phyloP scores from a whole-genome alignment of 345 rosid genomes.

The Cochlearia excelsa region DNA sequence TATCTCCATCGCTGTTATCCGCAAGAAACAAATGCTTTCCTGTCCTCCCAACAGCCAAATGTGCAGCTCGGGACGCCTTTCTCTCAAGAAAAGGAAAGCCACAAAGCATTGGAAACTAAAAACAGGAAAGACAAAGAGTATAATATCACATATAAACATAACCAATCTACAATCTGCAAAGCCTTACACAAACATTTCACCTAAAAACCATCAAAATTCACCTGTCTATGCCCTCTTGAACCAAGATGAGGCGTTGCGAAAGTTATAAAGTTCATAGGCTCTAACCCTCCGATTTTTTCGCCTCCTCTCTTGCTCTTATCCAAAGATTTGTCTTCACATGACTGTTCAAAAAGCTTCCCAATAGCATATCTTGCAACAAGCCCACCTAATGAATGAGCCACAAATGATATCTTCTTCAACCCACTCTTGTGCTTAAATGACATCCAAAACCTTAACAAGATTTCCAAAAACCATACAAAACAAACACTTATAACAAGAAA shows the following conservation, averaged over 20 bases:
- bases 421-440: conserved; percentile 53
- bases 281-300: conserved; percentile 71
- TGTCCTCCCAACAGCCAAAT: too few species aligned
- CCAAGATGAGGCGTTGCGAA: conserved; percentile 99
- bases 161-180: not conserved
- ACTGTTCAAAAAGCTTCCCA: conserved; percentile 64
- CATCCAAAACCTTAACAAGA: conserved; percentile 60
- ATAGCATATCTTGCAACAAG: conserved; percentile 92
- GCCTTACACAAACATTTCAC: conserved; percentile 14
- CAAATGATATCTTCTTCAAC: conserved; percentile 76
- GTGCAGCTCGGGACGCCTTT: too few species aligned
- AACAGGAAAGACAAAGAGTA: conserved; percentile 4
- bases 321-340: conserved; percentile 25
- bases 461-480: conserved; percentile 19
- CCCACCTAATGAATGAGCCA: conserved; percentile 96
- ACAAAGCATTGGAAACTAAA: conserved; percentile 57
- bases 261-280: conserved; percentile 91
- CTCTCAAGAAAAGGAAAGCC: too few species aligned
- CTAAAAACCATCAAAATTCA: conserved; percentile 28
- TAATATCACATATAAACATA: conserved; percentile 9
- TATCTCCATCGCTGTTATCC: too few species aligned
- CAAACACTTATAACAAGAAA: not conserved
- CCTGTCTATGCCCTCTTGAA: conserved; percentile 86
- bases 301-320: conserved; percentile 28
- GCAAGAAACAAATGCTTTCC: too few species aligned